Percentiles rank a stretch among this genome's conserved stretches.
Evolutionary conservation across 225 moss, liverwort and hornwort species (phyloP).

Genomic region (Thuidium tamariscinum): DNA sequence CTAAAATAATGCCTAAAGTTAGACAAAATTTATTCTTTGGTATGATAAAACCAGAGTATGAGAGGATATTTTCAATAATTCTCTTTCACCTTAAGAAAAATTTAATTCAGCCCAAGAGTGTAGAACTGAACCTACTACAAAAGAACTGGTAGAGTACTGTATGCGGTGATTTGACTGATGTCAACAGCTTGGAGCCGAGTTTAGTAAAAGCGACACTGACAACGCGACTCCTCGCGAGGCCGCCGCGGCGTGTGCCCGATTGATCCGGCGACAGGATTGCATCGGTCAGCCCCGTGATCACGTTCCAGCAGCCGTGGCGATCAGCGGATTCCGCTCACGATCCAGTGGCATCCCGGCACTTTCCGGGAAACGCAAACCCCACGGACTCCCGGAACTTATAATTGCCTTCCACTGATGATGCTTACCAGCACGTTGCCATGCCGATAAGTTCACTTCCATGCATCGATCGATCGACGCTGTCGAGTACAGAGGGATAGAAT

Average conservation of each 20-base stretch:
- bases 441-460: neutral
- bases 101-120: too few species aligned
- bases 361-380: neutral
- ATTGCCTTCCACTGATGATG: neutral
- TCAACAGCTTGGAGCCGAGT: neutral
- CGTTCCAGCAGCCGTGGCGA: neutral
- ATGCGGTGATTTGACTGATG: neutral
- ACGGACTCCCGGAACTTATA: neutral
- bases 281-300: neutral
- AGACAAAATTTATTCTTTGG: neutral
- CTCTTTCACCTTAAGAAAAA: too few species aligned
- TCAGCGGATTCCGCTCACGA: neutral
- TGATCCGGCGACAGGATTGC: neutral
- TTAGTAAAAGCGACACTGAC: neutral
- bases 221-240: neutral
- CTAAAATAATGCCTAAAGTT: too few species aligned
- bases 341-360: neutral
- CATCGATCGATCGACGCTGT: neutral
- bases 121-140: neutral
- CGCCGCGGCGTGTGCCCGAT: neutral
- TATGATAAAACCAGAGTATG: neutral
- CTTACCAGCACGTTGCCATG: neutral
- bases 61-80: too few species aligned
- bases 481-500: too few species aligned
- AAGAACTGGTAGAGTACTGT: neutral